Conservation (phyloP, 1,139 yeast genomes). For the Kodamaea sp. region DNA sequence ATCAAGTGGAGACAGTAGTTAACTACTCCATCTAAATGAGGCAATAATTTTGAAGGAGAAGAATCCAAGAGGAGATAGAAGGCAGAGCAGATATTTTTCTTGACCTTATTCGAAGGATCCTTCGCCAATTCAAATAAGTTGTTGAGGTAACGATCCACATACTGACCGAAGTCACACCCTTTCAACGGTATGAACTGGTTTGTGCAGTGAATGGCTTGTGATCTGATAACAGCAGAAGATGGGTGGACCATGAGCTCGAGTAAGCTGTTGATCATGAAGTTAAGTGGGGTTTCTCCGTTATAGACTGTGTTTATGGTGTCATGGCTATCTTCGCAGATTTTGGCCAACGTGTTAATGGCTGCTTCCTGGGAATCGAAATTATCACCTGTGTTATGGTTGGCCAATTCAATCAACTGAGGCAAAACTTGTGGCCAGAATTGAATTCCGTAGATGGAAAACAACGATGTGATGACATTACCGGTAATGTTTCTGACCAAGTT, state of each 20-base stretch:
- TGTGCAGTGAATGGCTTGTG: constrained; percentile 69
- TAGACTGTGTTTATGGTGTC: constrained; percentile 57
- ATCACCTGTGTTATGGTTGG: constrained; percentile 37
- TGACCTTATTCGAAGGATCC: constrained; percentile 60
- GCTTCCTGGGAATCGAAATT: constrained; percentile 49
- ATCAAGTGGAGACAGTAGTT: constrained; percentile 82
- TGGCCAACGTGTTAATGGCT: constrained; percentile 78
- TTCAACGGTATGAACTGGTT: constrained; percentile 74
- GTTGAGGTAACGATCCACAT: constrained; percentile 64
- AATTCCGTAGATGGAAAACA: constrained; percentile 73
- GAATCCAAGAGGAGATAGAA: constrained; percentile 74
- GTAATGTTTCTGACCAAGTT: constrained; percentile 78
- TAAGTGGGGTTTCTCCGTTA: constrained; percentile 68
- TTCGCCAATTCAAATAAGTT: constrained; percentile 65
- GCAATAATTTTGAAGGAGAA: constrained; percentile 76
- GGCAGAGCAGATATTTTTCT: constrained; percentile 76
- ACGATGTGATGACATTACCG: constrained; percentile 85
- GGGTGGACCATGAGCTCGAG: constrained; percentile 47
- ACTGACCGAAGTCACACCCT: constrained; percentile 62
- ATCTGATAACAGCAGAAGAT: constrained; percentile 51
- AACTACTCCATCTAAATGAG: constrained; percentile 83
- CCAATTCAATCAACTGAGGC: constrained; percentile 64
- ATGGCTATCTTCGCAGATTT: constrained; percentile 42
- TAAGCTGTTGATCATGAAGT: constrained; percentile 65
- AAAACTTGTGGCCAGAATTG: constrained; percentile 74